Conservation (phyloP, 139 green algal species). For the Volvox reticuliferus region DNA sequence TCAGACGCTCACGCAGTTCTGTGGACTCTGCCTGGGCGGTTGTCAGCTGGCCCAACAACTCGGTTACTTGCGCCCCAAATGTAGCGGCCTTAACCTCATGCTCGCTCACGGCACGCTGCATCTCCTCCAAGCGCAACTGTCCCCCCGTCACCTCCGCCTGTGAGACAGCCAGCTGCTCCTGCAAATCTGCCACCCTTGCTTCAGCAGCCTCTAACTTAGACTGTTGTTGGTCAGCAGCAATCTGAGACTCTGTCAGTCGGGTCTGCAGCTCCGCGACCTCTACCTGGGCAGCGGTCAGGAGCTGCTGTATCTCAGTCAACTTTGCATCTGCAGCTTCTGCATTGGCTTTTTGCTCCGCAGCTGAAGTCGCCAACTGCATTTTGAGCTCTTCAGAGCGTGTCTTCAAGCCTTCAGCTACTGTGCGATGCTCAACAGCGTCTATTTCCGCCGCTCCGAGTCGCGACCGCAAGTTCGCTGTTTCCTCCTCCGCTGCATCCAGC, state of each 20-base stretch:
- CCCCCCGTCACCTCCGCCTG: background rate
- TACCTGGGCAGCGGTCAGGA: background rate
- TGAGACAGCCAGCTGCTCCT: background rate
- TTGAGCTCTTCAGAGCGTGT: background rate
- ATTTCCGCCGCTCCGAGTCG: background rate
- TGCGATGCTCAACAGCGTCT: background rate
- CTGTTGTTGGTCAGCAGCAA: background rate
- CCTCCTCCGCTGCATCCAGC: background rate
- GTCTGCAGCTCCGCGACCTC: background rate
- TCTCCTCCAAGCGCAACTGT: background rate
- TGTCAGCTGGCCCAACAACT: background rate
- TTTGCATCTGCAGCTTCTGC: background rate
- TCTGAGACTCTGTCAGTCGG: background rate
- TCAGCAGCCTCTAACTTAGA: background rate
- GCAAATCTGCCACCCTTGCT: background rate
- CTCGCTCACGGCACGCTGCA: background rate
- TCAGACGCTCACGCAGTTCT: background rate
- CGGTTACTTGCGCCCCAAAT: background rate
- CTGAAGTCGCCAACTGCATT: background rate
- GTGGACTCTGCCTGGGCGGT: background rate
- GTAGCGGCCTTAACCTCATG: background rate
- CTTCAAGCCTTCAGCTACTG: background rate
- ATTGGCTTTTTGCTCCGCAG: background rate
- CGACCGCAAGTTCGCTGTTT: background rate
- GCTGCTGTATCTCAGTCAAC: background rate